Base-by-base conservation (phyloP, 805 yeast species). In the Yarrowia sp. region DNA sequence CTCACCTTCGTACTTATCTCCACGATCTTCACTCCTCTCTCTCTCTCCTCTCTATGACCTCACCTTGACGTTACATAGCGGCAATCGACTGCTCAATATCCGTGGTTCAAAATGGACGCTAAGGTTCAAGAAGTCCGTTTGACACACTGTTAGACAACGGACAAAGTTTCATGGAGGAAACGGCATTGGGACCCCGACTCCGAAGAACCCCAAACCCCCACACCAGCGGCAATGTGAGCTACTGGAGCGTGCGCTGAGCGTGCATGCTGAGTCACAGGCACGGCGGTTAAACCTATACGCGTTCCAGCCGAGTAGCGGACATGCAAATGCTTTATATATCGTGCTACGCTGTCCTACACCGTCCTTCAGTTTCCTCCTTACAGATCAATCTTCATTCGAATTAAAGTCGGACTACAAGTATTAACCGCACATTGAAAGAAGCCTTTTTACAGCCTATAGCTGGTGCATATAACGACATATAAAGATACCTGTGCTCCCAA, bases 121-220 rank as follows among this genome's bases (percentile, higher is more conserved):
- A 52, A 52, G 20, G 58, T 52, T 50, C 14, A 24, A 24, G 30
- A 24, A 24, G 30, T 24, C 30, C 30, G 30, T 24, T 19, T 30
- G 30, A 9, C 8, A 8, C 19, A n/a, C 47, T 5, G 30, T 24
- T 24, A 24, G 30, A 24, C 30, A 24, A 24, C 30, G 30, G 30
- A 30, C 34, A 52, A 38, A 36, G 33, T 52, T 34, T 50, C 56
- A 36, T 50, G 42, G 56, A 50, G 24, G 24, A 50, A 52, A 52
- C 58, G 58, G 58, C 58, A 52, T 52, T 52, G 58, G 43, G 52
- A 47, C 19, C 15, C 46, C 46, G 46, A 42, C 44, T 19, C 49
- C 49, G 46, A 43, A 17, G 30, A 24, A 24, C 30, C 44, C 44
- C 19, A 12, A 20, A 14, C 40, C 55, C 55, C 55, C 55, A 50